Base-by-base conservation (phyloP, 148 eudicot species). In the Euryodendron excelsum region DNA sequence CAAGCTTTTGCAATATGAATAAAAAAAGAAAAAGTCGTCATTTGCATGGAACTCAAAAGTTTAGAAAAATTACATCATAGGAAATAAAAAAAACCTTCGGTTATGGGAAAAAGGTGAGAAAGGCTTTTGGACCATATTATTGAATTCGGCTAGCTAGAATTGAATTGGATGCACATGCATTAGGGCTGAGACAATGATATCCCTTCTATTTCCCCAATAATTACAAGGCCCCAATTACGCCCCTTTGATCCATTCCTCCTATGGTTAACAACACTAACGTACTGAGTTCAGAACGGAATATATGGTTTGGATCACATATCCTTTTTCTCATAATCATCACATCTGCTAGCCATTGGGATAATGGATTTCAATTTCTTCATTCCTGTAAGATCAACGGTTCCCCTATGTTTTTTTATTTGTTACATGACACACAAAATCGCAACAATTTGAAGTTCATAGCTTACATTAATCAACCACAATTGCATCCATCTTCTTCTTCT, bases 101-200 rank as follows among this genome's bases (percentile, higher is more conserved):
- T 69, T 68, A n/a, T 67, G 72, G 27, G 36, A n/a, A 28, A 71
- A 71, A 30, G 59, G 74, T 0, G 33, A 45, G 55, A 4, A 27
- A 45, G 73, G 73, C 23, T 30, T 71, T 58, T 71, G 74, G 74
- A 47, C 47, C 74, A 45, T 48, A 71, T 71, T 17, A 71, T 71
- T 71, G 59, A 71, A 53, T 44, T 39, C n/a, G n/a, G n/a, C n/a
- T 52, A 17, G 11, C 28, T 59, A 20, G 10, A 25, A 21, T 21
- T 48, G 37, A 71, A 71, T 71, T 71, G 74, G 59, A 48, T 47
- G 74, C 74, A 71, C 74, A 71, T 71, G 73, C n/a, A n/a, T n/a
- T n/a, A 39, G 68, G 14, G 59, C 39, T 48, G 53, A 53, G 36
- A 48, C 27, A 48, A 48, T 71, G 44, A 71, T 48, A 71, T 71